These are phyloP conservation scores for Diplodia scrobiculata DNA, from an alignment of 2,329 filamentous ascomycete genomes.

Conservation along the genomic window DNA sequence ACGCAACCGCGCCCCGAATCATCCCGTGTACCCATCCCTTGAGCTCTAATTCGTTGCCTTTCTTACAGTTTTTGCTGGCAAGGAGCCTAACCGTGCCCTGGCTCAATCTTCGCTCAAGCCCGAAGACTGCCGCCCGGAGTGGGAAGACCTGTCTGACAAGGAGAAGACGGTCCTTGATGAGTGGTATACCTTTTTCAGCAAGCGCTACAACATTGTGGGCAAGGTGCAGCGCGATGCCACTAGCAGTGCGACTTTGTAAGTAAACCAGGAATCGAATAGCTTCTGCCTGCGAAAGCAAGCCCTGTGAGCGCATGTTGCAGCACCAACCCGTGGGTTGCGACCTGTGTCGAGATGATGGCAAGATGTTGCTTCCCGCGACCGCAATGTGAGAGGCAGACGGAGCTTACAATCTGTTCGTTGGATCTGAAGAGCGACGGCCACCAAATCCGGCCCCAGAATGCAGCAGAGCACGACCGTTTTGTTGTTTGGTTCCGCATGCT, in stretches of 20 bases:
- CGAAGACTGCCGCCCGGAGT: conserved; percentile 81
- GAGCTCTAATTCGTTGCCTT: background rate
- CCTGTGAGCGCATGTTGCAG: conserved; percentile 1
- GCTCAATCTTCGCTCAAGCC: conserved; percentile 82
- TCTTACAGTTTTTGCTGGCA: conserved; percentile 82
- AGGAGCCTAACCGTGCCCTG: conserved; percentile 90
- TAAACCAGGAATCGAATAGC: conserved; percentile 7
- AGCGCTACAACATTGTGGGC: conserved; percentile 90
- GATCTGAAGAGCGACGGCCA: conserved; percentile 9
- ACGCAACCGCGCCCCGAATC: background rate
- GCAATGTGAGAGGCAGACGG: conserved; percentile 9
- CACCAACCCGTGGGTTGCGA: background rate
- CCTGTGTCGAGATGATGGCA: background rate
- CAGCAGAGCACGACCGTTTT: background rate
- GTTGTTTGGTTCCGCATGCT: conserved; percentile 9
- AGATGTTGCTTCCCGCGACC: background rate
- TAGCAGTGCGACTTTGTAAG: conserved; percentile 30
- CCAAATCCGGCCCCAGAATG: background rate
- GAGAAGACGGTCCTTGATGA: conserved; percentile 83
- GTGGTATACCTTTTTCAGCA: conserved; percentile 95
- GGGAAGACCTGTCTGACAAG: conserved; percentile 79
- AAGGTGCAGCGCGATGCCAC: conserved; percentile 34
- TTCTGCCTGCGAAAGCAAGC: background rate
- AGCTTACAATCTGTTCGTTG: conserved; percentile 6
- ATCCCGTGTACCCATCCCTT: background rate